These are phyloP conservation scores for Amanita brunnescens DNA, from an alignment of 768 basidiomycete genomes.

Conservation along the genomic window DNA sequence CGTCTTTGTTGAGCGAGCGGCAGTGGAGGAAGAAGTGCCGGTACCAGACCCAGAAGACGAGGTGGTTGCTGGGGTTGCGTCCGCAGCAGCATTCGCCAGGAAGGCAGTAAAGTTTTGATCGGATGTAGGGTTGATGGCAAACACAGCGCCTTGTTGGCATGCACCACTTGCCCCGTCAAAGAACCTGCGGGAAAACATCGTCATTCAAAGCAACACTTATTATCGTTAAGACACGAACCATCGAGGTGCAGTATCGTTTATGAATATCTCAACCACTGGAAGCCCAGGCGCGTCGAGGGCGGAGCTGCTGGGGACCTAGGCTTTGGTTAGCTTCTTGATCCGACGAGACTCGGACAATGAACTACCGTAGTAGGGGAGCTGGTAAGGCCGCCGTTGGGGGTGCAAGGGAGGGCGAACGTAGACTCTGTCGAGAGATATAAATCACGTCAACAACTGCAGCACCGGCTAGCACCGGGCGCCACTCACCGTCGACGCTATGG, in stretches of 20 bases:
- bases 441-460: neutral
- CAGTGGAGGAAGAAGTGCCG: constrained; percentile 3
- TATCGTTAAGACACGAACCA: no score
- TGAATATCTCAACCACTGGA: constrained; percentile 21
- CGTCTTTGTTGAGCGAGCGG: neutral
- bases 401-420: constrained; percentile 29
- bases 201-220: no score
- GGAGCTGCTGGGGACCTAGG: constrained; percentile 21
- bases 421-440: constrained; percentile 18
- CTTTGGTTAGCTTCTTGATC: neutral
- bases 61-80: constrained; percentile 12
- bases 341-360: neutral
- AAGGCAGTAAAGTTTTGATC: constrained; percentile 26
- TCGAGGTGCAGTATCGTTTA: neutral
- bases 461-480: no score
- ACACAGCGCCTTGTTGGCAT: constrained; percentile 28
- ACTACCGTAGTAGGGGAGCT: constrained; percentile 27
- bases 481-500: constrained; percentile 32
- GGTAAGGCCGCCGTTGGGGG: constrained; percentile 24
- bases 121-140: constrained; percentile 28
- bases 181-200: constrained; percentile 19
- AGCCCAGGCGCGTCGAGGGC: constrained; percentile 27
- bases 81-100: constrained; percentile 27
- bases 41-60: constrained; percentile 10
- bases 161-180: constrained; percentile 31